These are phyloP conservation scores for Eragrostis tef DNA, from an alignment of 202 grass and related monocot species.

Conservation along the genomic window DNA sequence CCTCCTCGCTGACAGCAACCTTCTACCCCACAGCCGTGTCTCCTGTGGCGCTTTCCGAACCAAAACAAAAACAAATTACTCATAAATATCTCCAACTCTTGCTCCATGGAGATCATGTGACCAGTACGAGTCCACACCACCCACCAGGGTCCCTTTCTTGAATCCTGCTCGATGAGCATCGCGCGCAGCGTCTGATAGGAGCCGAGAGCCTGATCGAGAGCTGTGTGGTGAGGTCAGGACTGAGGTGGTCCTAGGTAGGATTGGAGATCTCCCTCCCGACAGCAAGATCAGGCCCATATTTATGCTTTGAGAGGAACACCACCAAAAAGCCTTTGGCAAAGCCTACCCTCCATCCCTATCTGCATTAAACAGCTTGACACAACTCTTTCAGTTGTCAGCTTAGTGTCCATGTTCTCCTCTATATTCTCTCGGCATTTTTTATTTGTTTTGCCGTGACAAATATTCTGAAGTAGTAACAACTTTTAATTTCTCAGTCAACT, in stretches of 20 bases:
- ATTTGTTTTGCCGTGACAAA: not conserved
- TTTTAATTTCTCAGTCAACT: not conserved
- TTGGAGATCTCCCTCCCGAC: constrained; percentile 56
- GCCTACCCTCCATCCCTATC: constrained; percentile 58
- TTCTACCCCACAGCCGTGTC: constrained; percentile 31
- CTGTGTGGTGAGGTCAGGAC: not conserved
- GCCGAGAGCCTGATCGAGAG: not conserved
- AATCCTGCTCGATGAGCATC: constrained; percentile 39
- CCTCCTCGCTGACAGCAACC: constrained; percentile 33
- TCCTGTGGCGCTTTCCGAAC: constrained; percentile 11
- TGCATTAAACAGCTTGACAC: constrained; percentile 55
- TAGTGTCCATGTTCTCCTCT: not conserved
- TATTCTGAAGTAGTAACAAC: not conserved
- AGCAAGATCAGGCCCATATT: constrained; percentile 61
- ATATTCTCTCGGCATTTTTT: too few species aligned
- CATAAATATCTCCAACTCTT: constrained; percentile 54
- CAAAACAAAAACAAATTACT: constrained; percentile 8
- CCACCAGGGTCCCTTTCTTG: constrained; percentile 45
- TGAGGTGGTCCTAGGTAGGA: constrained; percentile 51
- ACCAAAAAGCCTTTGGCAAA: constrained; percentile 57
- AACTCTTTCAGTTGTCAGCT: constrained; percentile 46
- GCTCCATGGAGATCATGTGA: constrained; percentile 52
- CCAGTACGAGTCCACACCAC: constrained; percentile 38
- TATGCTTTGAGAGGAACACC: constrained; percentile 55
- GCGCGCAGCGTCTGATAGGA: not conserved